Evolutionary conservation across 495 filamentous ascomycete species (phyloP), one percentile per base, ranked within the genome.

Genomic region (Talaromyces ruber): DNA sequence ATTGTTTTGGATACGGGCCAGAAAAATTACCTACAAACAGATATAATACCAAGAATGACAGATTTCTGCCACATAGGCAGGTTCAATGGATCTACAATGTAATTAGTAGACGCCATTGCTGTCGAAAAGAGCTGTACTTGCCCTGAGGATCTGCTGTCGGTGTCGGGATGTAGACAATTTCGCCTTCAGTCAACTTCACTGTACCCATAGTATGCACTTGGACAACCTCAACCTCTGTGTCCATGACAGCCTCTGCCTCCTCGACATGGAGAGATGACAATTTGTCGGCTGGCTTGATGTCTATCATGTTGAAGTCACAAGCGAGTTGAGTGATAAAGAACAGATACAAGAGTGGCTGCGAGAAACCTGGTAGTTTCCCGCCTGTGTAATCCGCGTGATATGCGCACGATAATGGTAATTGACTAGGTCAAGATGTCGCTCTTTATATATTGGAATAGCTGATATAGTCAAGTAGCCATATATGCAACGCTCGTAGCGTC

Each of bases 161-260:
- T 34, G 68, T 67, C 7, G 70, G 70, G 29, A 72, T 70, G 62
- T 70, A 72, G 34, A 72, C 62, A 54, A 72, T 66, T 34, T 56
- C 59, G 8, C 63, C 70, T 30, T 66, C 70, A 8, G 70, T 72
- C 32, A 72, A 62, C 59, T 67, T 70, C 18, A 72, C 68, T 5
- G 68, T 72, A 16, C 70, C 70, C 64, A 66, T 72, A 6, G 55
- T 58, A 30, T 37, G 28, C 30, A 69, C 67, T 8, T 69, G 67
- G 11, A 47, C 58, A 12, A 6, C 34, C 43, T 59, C 25, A 18
- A 28, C 18, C 1, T 32, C 56, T 22, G 29, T 22, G 11, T 21
- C 55, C 21, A 32, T 58, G 9, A 18, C 26, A 7, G 55, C 28
- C 16, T 68, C 60, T 2, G 69, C 37, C n/a, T 65, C 63, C 51